These are phyloP conservation scores for Brasenia schreberi DNA, from an alignment of 164 flowering plant genomes.

Conservation along the genomic window DNA sequence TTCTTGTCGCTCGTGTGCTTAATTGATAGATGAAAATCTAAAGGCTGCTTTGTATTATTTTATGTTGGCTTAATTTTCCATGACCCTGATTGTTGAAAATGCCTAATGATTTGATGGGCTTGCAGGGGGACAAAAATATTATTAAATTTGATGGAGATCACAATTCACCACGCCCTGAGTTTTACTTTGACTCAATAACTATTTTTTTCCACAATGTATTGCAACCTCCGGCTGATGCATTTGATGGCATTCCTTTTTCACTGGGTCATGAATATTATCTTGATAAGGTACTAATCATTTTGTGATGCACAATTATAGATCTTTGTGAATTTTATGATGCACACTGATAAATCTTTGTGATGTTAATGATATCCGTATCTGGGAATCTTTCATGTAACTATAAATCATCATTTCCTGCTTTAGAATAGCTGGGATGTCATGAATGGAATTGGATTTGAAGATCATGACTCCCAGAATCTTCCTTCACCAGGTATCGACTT, in stretches of 20 bases:
- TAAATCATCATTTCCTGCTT: conserved; percentile 7
- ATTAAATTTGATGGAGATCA: conserved; percentile 97
- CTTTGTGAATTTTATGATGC: conserved; percentile 1
- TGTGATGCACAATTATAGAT: not conserved
- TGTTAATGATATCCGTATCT: conserved; percentile 2
- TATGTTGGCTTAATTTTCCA: too few species aligned
- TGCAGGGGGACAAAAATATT: conserved; percentile 96
- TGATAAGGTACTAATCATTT: conserved; percentile 41
- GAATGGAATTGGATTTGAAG: conserved; percentile 24
- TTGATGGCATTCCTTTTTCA: conserved; percentile 30
- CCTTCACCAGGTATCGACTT: not conserved
- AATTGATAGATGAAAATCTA: too few species aligned
- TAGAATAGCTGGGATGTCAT: conserved; percentile 52
- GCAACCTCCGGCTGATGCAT: conserved; percentile 75
- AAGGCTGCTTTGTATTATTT: too few species aligned
- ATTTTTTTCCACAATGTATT: conserved; percentile 87
- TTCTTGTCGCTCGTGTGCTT: too few species aligned
- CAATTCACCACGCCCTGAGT: conserved; percentile 93
- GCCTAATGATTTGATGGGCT: conserved; percentile 1
- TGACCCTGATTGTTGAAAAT: too few species aligned
- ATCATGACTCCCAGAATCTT: conserved; percentile 9
- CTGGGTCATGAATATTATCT: conserved; percentile 29
- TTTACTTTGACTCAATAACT: conserved; percentile 84
- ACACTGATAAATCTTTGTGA: conserved; percentile 2
- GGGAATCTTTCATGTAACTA: not conserved